These are phyloP conservation scores for Claviceps purpurea DNA, from an alignment of 2,329 filamentous ascomycete species.

Conservation along the genomic window DNA sequence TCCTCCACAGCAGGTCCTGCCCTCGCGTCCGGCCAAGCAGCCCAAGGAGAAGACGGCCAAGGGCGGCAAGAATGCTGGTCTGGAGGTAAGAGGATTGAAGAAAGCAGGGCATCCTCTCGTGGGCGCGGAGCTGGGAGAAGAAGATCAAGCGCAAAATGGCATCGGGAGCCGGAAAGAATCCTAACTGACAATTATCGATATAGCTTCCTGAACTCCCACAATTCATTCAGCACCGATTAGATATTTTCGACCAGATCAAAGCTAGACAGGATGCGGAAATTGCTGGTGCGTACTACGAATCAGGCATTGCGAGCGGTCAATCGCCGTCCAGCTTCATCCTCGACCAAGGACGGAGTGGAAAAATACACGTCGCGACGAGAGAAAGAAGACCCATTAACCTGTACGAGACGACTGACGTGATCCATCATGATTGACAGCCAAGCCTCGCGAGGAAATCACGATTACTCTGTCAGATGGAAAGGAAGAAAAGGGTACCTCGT, in stretches of 20 bases:
- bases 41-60: conserved; percentile 26
- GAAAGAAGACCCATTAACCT: background rate
- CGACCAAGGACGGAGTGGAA: background rate
- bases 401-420: background rate
- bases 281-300: conserved; percentile 20
- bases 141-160: background rate
- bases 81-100: conserved; percentile 26
- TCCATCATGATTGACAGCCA: conserved; percentile 27
- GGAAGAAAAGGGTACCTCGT: conserved; percentile 62
- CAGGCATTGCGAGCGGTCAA: background rate
- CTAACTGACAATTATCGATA: background rate
- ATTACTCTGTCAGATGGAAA: conserved; percentile 63
- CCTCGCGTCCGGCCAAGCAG: conserved; percentile 23
- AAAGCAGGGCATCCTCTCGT: background rate
- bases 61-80: conserved; percentile 44
- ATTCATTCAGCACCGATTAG: conserved; percentile 72
- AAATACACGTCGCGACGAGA: background rate
- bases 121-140: background rate
- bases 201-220: conserved; percentile 43
- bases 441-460: conserved; percentile 60
- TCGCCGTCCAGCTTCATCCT: background rate
- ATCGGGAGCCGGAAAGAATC: conserved; percentile 11
- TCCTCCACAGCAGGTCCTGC: conserved; percentile 20
- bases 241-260: conserved; percentile 81
- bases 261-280: conserved; percentile 69